phyloP scores from a whole-genome alignment of 1,284 basidiomycete species.

The Melampsora larici-populina region DNA sequence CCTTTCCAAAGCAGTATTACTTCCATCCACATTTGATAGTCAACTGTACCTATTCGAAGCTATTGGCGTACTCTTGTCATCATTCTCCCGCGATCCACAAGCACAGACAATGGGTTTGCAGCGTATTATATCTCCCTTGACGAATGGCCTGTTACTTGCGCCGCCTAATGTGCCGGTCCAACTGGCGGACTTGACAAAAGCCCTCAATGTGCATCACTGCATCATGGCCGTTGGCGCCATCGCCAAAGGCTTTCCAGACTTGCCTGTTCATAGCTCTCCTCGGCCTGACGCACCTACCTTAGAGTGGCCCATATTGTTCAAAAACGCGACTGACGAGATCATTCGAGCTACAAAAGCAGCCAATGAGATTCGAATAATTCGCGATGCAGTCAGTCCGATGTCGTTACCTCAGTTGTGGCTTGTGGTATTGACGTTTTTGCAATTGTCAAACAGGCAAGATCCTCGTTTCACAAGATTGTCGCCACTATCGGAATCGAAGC shows the following conservation, averaged over 20 bases:
- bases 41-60: slow-evolving; percentile 96
- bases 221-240: slow-evolving; percentile 93
- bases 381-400: slow-evolving; percentile 74
- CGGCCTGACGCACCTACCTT: slow-evolving; percentile 68
- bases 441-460: slow-evolving; percentile 22
- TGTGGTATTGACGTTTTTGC: background rate
- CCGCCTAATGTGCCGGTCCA: slow-evolving; percentile 63
- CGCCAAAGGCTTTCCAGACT: slow-evolving; percentile 86
- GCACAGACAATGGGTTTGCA: slow-evolving; percentile 47
- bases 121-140: slow-evolving; percentile 75
- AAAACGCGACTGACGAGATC: slow-evolving; percentile 81
- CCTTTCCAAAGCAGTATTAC: slow-evolving; percentile 73
- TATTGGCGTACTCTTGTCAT: slow-evolving; percentile 74
- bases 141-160: slow-evolving; percentile 70
- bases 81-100: slow-evolving; percentile 40
- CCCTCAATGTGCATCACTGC: slow-evolving; percentile 88
- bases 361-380: slow-evolving; percentile 79
- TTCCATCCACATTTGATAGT: slow-evolving; percentile 73
- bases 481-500: slow-evolving; percentile 80
- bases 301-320: slow-evolving; percentile 74
- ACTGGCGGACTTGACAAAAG: slow-evolving; percentile 63
- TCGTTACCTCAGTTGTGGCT: background rate
- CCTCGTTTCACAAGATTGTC: slow-evolving; percentile 78
- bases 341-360: slow-evolving; percentile 81
- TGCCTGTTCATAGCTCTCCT: slow-evolving; percentile 64